Base-by-base conservation (phyloP, 2,329 filamentous ascomycete species). In the Pyrenochaeta sp. region DNA sequence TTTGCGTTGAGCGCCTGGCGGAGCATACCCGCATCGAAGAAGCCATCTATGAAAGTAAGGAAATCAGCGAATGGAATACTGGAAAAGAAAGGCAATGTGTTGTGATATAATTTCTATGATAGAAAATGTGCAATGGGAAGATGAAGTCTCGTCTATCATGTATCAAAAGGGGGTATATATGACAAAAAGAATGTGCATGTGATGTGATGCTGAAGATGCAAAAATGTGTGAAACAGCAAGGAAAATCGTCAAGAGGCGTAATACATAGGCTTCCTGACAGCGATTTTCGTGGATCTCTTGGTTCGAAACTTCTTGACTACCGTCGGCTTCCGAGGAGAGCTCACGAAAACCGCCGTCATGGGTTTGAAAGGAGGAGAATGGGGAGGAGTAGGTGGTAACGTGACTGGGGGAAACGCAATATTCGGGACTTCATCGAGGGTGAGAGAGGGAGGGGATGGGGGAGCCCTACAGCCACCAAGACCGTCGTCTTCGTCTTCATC, bases 11-110 rank as follows among this genome's bases (percentile, higher is more conserved):
- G 85, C 1, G 92, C 92, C 74, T 96, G 91, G 20, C 95, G 82
- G 4, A 97, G 85, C 92, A 97, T 96, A 12, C 94, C 94, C 0
- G 94, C 92, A 73, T 98, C 94, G 78, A 98, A 98, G 82, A 98
- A 97, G 29, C 94, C 94, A 81, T 97, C 93, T 97, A 71, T 49
- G 56, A 58, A 39, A 62, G 60, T 57, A 43, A 45, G 54, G 75
- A 66, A 75, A 77, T 66, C 58, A 71, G 64, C 55, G 62, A 65
- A 58, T 56, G 36, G 35, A 39, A 46, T 27, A 43, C 18, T 30
- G 46, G 20, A 36, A 29, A 49, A 43, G 42, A 35, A 50, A 39
- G 46, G 23, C 23, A 29, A 23, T 32, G 18, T 18, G 49, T 30
- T n/a, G 36, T 40, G 35, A 17, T n/a, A 42, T 27, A 27, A 9